Conservation (phyloP, 768 basidiomycete genomes). For the Russula sp. region DNA sequence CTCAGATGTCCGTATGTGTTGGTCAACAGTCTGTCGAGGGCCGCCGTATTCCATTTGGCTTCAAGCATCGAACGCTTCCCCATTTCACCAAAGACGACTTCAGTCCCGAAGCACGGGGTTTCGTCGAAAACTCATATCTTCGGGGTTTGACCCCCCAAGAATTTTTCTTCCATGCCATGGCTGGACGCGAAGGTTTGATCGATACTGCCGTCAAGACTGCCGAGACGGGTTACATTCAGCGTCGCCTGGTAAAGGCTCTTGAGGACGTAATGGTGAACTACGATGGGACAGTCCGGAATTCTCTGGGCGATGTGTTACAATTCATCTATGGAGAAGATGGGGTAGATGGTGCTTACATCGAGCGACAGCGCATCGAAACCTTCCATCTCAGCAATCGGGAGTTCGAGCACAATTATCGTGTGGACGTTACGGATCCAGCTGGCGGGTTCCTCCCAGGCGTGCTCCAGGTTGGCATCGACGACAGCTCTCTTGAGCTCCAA, state of each 20-base stretch:
- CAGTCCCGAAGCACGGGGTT: slow-evolving; percentile 94
- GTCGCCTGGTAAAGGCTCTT: slow-evolving; percentile 94
- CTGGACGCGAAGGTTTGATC: slow-evolving; percentile 96
- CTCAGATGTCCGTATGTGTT: slow-evolving; percentile 99
- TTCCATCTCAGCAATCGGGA: slow-evolving; percentile 74
- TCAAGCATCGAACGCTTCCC: slow-evolving; percentile 91
- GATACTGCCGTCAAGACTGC: slow-evolving; percentile 99
- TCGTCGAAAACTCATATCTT: slow-evolving; percentile 98
- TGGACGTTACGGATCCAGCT: slow-evolving; percentile 82
- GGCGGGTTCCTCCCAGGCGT: slow-evolving; percentile 76
- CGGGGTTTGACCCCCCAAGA: slow-evolving; percentile 96
- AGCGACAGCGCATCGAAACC: slow-evolving; percentile 89
- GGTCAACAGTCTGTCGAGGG: slow-evolving; percentile 98
- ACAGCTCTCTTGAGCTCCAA: slow-evolving; percentile 79
- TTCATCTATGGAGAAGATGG: slow-evolving; percentile 98
- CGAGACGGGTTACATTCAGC: slow-evolving; percentile 98
- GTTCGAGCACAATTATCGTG: slow-evolving; percentile 90
- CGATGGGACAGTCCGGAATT: slow-evolving; percentile 97
- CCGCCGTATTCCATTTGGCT: slow-evolving; percentile 96
- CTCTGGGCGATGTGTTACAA: slow-evolving; percentile 91
- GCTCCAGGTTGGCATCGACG: slow-evolving; percentile 83
- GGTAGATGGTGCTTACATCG: slow-evolving; percentile 97
- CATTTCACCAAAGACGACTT: slow-evolving; percentile 99
- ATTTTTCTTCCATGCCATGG: slow-evolving; percentile 99
- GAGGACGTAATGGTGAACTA: slow-evolving; percentile 98